A percentile compares a stretch with the other conserved stretches of the same genome.
Conservation (phyloP, 108 stramenopile genomes). For the Skeletonema potamos region DNA sequence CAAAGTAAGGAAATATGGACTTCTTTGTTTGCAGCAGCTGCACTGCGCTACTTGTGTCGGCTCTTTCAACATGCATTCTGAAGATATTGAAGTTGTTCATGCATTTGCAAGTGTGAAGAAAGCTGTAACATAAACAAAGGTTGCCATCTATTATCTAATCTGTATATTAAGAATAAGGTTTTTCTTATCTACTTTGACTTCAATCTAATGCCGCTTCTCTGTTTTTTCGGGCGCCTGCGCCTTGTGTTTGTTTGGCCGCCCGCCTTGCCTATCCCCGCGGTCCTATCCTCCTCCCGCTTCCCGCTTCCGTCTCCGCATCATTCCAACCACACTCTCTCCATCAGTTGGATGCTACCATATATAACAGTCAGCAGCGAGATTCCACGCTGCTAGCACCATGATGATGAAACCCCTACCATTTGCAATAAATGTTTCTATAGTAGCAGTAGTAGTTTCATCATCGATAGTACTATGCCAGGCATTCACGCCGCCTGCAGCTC, state of each 20-base stretch:
- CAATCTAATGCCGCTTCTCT: too few relatives aligned
- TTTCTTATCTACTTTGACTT: too few relatives aligned
- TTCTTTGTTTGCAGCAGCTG: background rate
- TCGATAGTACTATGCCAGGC: background rate
- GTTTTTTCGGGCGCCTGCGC: too few relatives aligned
- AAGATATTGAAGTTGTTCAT: background rate
- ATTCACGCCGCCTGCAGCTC: background rate
- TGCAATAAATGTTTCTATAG: background rate
- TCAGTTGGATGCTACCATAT: background rate
- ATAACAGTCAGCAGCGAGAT: background rate
- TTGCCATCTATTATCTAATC: background rate
- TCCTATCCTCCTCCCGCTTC: too few relatives aligned
- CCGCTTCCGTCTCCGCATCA: too few relatives aligned
- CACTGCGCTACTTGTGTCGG: background rate
- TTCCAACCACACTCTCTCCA: background rate
- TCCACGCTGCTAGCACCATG: background rate
- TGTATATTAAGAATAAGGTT: background rate
- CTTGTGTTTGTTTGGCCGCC: too few relatives aligned
- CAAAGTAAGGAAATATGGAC: background rate
- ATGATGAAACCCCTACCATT: background rate
- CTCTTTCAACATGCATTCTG: background rate
- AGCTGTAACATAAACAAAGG: constrained; percentile 1
- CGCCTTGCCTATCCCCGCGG: too few relatives aligned
- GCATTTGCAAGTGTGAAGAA: background rate
- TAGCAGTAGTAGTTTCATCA: background rate